A percentile compares a stretch with the other conserved stretches of the same genome.
Conservation (phyloP, 129 eudicot species). For the Artemisia tridentata region DNA sequence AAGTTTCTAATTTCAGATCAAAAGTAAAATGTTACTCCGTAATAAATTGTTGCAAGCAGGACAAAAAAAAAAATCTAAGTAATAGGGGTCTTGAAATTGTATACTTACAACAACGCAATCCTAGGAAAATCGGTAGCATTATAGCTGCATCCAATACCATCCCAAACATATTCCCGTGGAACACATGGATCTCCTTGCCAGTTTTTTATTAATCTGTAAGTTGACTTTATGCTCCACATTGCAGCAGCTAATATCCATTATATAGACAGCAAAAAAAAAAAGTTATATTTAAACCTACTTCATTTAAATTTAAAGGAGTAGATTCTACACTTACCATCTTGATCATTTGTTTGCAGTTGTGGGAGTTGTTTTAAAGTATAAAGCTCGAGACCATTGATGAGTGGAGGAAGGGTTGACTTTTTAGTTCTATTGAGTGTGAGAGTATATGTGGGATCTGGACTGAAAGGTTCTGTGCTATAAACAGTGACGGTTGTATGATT, state of each 20-base stretch:
- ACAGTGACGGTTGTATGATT: conserved; percentile 22
- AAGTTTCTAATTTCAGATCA: conserved; percentile 38
- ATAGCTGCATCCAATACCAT: conserved; percentile 40
- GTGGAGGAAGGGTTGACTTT: conserved; percentile 52
- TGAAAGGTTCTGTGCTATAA: conserved; percentile 15
- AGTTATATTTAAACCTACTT: neutral
- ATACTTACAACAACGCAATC: conserved; percentile 35
- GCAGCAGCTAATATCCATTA: too few relatives aligned
- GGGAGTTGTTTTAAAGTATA: conserved; percentile 26
- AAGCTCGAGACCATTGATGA: conserved; percentile 52
- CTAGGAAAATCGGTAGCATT: conserved; percentile 17
- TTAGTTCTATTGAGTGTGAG: conserved; percentile 27
- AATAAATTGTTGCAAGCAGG: neutral
- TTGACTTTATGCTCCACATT: conserved; percentile 24
- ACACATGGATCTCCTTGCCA: conserved; percentile 73
- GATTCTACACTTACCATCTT: conserved; percentile 38
- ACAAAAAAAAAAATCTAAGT: neutral
- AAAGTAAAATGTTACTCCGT: neutral
- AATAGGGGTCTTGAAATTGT: neutral
- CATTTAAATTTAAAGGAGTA: neutral
- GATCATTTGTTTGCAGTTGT: conserved; percentile 31
- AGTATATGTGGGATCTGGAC: conserved; percentile 12
- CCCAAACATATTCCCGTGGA: conserved; percentile 42
- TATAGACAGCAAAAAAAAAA: neutral
- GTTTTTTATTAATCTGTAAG: conserved; percentile 30